Conservation (phyloP, 768 basidiomycete species). For the Russula sp. region DNA sequence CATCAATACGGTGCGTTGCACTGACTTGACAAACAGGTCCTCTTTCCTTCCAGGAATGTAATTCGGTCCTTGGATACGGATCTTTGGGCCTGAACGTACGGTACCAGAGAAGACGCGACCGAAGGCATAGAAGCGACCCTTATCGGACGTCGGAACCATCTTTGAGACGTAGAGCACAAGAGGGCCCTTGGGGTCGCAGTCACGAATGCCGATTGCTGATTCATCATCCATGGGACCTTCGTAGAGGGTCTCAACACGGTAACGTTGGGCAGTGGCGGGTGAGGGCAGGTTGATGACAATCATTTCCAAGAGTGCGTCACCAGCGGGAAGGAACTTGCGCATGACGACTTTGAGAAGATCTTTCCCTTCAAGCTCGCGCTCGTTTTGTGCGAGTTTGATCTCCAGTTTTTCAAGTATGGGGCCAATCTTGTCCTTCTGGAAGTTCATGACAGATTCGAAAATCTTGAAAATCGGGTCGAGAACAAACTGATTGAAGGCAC, state of each 20-base stretch:
- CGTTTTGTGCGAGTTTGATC: slow-evolving; percentile 77
- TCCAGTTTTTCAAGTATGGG: slow-evolving; percentile 96
- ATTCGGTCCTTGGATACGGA: slow-evolving; percentile 99
- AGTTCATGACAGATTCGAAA: slow-evolving; percentile 98
- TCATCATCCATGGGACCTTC: slow-evolving; percentile 99
- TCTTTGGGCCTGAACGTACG: slow-evolving; percentile 93
- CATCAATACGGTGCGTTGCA: slow-evolving; percentile 99
- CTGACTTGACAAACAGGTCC: slow-evolving; percentile 93
- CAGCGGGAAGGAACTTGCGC: slow-evolving; percentile 99
- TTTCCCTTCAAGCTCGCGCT: slow-evolving; percentile 93
- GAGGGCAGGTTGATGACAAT: slow-evolving; percentile 99
- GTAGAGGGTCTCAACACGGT: slow-evolving; percentile 99
- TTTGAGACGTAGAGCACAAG: slow-evolving; percentile 98
- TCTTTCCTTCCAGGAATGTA: slow-evolving; percentile 98
- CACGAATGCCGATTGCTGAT: slow-evolving; percentile 95
- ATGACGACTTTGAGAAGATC: slow-evolving; percentile 93
- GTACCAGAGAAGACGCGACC: slow-evolving; percentile 99
- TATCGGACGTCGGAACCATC: slow-evolving; percentile 99
- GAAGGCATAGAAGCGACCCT: slow-evolving; percentile 99
- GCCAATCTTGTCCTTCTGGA: slow-evolving; percentile 84
- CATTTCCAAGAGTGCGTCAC: slow-evolving; percentile 98
- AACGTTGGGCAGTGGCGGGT: slow-evolving; percentile 92
- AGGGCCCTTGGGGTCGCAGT: slow-evolving; percentile 94
- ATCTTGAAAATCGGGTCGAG: slow-evolving; percentile 99
- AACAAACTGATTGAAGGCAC: slow-evolving; percentile 97